A percentile compares a stretch with the other conserved stretches of the same genome.
These are phyloP conservation scores for Salix purpurea DNA, from an alignment of 345 rosid species.

Conservation along the genomic window DNA sequence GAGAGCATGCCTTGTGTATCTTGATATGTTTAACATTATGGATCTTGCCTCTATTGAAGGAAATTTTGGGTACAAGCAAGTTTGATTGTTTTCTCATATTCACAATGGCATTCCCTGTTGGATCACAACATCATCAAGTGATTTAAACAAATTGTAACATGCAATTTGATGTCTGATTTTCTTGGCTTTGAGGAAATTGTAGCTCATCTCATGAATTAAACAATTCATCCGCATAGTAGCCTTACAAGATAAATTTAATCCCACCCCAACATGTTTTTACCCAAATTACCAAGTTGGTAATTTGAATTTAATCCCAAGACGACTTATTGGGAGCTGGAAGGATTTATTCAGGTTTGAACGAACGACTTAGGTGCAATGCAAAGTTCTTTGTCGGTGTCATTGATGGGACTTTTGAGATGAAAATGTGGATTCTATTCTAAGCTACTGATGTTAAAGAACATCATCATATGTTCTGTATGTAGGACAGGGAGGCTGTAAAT, in stretches of 20 bases:
- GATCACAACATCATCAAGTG: not conserved
- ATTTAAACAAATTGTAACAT: not conserved
- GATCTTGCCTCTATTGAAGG: not conserved
- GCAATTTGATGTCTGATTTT: not conserved
- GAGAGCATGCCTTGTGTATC: slow-evolving; percentile 6
- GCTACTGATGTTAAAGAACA: not conserved
- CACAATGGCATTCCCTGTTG: not conserved
- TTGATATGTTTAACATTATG: not conserved
- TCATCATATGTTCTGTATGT: not conserved
- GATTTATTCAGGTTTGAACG: not conserved
- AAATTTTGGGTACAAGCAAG: not conserved
- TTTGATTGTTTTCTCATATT: not conserved
- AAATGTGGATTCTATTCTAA: not conserved
- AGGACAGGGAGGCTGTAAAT: not conserved
- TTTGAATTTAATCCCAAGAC: not conserved
- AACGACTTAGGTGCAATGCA: not conserved
- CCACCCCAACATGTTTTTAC: not conserved
- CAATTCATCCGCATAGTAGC: not conserved
- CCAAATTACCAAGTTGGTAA: not conserved
- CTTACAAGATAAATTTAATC: not conserved
- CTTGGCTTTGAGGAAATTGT: not conserved
- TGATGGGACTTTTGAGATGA: not conserved
- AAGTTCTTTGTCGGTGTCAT: not conserved
- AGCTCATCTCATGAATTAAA: not conserved
- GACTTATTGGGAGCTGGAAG: not conserved